Conservation (phyloP, 108 stramenopile species). For the Cylindrotheca fusiformis region DNA sequence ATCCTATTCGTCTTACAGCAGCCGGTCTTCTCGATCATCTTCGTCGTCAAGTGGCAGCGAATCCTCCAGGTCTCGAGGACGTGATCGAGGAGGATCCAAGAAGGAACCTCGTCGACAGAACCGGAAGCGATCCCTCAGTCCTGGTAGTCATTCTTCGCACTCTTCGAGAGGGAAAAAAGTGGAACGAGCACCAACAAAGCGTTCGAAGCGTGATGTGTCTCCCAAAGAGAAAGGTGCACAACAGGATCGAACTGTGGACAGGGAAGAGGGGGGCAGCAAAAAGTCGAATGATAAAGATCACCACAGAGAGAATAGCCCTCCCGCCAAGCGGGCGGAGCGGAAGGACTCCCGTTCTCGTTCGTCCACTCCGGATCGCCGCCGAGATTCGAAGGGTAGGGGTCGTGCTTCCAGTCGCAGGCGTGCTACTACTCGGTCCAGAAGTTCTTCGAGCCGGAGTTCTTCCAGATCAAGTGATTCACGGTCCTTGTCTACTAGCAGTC, state of each 20-base stretch:
- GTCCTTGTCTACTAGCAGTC: too few species aligned
- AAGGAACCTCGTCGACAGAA: background rate
- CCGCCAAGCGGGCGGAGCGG: background rate
- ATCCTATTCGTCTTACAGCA: slow-evolving; percentile 23
- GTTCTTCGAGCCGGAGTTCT: slow-evolving; percentile 1
- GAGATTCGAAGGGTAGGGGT: background rate
- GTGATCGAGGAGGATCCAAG: background rate
- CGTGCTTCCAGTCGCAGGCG: background rate
- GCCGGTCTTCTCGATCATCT: slow-evolving; percentile 3
- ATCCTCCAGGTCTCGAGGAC: background rate
- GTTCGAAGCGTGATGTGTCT: background rate
- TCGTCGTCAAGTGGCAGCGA: too few species aligned
- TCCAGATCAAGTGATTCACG: slow-evolving; percentile 14
- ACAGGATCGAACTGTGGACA: background rate
- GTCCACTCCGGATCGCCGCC: background rate
- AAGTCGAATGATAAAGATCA: background rate
- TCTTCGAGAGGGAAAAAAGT: slow-evolving; percentile 9
- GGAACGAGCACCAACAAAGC: background rate
- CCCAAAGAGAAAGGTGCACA: background rate
- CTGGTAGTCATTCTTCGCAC: slow-evolving; percentile 7
- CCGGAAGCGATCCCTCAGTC: slow-evolving; percentile 8
- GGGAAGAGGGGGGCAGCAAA: background rate
- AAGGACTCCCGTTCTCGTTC: background rate
- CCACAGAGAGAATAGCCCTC: background rate
- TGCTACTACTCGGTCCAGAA: slow-evolving; percentile 7